Evolutionary conservation across 352 stramenopile genomes (phyloP).

Genomic region (Globisporangium uncinulatum): DNA sequence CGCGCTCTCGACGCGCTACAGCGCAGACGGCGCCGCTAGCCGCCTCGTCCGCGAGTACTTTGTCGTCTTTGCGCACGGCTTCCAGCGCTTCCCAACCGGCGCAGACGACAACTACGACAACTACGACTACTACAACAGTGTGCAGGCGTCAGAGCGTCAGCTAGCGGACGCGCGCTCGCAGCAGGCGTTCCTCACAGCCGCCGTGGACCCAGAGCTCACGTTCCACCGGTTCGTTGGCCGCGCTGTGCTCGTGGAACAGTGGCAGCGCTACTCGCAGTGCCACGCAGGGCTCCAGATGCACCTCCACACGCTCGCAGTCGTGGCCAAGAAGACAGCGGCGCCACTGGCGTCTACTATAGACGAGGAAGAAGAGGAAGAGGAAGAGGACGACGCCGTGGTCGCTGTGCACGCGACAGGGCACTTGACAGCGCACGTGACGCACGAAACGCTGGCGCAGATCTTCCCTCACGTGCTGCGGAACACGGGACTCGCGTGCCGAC

Average conservation of each 20-base stretch:
- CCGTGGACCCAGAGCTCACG: slow-evolving; percentile 12
- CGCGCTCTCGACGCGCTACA: slow-evolving; percentile 9
- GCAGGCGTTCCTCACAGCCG: slow-evolving; percentile 10
- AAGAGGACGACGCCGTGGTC: background rate
- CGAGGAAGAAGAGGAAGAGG: background rate
- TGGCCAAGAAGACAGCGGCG: background rate
- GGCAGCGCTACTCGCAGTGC: slow-evolving; percentile 16
- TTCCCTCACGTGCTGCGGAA: slow-evolving; percentile 12
- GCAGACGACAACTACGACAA: background rate
- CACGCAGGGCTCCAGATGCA: slow-evolving; percentile 12
- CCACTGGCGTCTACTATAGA: too few species aligned
- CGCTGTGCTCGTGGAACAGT: slow-evolving; percentile 16
- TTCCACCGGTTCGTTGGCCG: slow-evolving; percentile 9
- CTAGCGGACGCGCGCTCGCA: slow-evolving; percentile 6
- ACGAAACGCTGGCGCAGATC: slow-evolving; percentile 11
- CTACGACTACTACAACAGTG: too few species aligned
- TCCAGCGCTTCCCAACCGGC: slow-evolving; percentile 1
- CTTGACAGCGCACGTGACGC: slow-evolving; percentile 15
- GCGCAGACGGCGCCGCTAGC: slow-evolving; percentile 4
- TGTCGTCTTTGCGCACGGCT: slow-evolving; percentile 16
- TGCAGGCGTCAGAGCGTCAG: slow-evolving; percentile 3
- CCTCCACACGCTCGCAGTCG: slow-evolving; percentile 2
- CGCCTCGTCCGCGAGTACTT: slow-evolving; percentile 20
- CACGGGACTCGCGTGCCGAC: background rate
- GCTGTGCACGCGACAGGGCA: slow-evolving; percentile 4